Evolutionary conservation across 2,329 filamentous ascomycete species (phyloP).

Genomic region (Canariomyces notabilis): DNA sequence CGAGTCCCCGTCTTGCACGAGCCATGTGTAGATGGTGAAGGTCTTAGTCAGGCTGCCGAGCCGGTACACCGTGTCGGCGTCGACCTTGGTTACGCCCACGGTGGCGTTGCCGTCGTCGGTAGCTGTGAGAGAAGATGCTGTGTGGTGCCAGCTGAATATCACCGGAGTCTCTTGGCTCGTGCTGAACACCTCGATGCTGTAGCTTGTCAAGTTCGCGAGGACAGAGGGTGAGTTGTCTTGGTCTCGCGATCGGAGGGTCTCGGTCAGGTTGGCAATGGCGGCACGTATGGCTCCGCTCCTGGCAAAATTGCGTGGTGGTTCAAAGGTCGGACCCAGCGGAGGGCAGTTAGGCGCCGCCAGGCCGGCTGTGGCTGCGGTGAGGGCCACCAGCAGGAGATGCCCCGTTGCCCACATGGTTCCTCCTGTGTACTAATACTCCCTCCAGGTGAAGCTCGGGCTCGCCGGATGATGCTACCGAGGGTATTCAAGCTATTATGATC

Average conservation of each 20-base stretch:
- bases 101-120: constrained; percentile 18
- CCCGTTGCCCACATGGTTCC: background rate
- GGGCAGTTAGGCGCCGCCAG: constrained; percentile 30
- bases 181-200: constrained; percentile 32
- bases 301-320: constrained; percentile 29
- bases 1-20: constrained; percentile 36
- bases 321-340: constrained; percentile 32
- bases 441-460: background rate
- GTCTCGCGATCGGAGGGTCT: constrained; percentile 27
- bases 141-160: constrained; percentile 26
- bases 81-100: constrained; percentile 27
- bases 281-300: constrained; percentile 27
- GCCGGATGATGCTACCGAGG: too few species aligned
- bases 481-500: too few species aligned
- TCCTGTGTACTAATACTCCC: background rate
- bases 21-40: constrained; percentile 38
- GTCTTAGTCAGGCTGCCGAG: constrained; percentile 43
- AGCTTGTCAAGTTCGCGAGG: constrained; percentile 31
- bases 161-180: constrained; percentile 16
- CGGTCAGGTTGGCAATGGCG: constrained; percentile 30
- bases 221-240: constrained; percentile 23
- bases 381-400: background rate
- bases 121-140: constrained; percentile 16
- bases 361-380: constrained; percentile 22
- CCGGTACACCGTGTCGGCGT: constrained; percentile 35